Evolutionary conservation across 108 stramenopile genomes (phyloP).

Genomic region (Cyclotella baltica): DNA sequence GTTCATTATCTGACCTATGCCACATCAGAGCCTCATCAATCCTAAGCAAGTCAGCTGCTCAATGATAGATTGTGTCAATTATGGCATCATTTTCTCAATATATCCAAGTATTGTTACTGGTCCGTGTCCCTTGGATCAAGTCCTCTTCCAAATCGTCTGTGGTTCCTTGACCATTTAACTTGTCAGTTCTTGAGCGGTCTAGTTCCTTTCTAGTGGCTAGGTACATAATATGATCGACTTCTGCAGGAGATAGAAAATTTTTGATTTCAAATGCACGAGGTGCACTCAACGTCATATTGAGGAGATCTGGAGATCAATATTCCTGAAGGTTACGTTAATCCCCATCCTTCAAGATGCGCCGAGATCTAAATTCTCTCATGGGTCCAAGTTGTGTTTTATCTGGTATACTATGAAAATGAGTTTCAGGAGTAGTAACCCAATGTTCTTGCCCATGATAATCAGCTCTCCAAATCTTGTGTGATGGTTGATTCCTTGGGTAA

Average conservation of each 20-base stretch:
- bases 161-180: slow-evolving; percentile 13
- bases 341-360: slow-evolving; percentile 51
- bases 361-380: slow-evolving; percentile 28
- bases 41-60: slow-evolving; percentile 84
- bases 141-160: slow-evolving; percentile 10
- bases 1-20: slow-evolving; percentile 55
- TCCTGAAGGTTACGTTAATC: slow-evolving; percentile 64
- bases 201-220: slow-evolving; percentile 63
- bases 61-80: slow-evolving; percentile 87
- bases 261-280: slow-evolving; percentile 90
- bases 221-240: slow-evolving; percentile 88
- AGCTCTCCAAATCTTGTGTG: slow-evolving; percentile 78
- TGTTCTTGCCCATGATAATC: slow-evolving; percentile 87
- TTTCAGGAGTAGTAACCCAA: slow-evolving; percentile 80
- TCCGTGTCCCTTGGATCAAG: slow-evolving; percentile 65
- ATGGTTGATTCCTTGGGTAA: slow-evolving; percentile 56
- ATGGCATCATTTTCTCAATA: slow-evolving; percentile 67
- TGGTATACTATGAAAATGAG: slow-evolving; percentile 69
- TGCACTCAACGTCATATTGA: slow-evolving; percentile 85
- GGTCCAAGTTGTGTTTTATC: slow-evolving; percentile 47
- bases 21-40: slow-evolving; percentile 85
- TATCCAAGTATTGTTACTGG: slow-evolving; percentile 87
- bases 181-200: slow-evolving; percentile 58
- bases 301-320: slow-evolving; percentile 59
- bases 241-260: slow-evolving; percentile 81